Evolutionary conservation across 768 basidiomycete genomes (phyloP).

Genomic region (Boletus reticulatus): DNA sequence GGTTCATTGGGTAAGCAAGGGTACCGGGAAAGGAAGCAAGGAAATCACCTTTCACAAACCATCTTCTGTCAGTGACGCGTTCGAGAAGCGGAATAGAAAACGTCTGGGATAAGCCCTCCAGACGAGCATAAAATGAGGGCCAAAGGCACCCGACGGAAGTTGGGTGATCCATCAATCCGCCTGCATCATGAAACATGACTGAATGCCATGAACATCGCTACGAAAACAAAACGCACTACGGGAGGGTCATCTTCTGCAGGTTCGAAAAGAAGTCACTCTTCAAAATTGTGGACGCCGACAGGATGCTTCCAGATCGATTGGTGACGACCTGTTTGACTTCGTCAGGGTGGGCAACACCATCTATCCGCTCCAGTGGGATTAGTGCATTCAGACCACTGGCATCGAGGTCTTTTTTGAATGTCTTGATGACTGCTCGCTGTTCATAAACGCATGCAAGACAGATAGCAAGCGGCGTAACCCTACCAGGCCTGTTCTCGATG

Average conservation of each 20-base stretch:
- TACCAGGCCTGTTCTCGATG: constrained; percentile 83
- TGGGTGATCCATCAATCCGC: constrained; percentile 91
- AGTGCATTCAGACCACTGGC: constrained; percentile 76
- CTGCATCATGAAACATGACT: constrained; percentile 31
- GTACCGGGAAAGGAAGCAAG: constrained; percentile 2
- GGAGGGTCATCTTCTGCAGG: constrained; percentile 93
- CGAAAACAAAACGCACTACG: constrained; percentile 59
- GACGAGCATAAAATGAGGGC: constrained; percentile 38
- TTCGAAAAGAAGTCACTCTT: constrained; percentile 95
- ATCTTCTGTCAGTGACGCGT: constrained; percentile 45
- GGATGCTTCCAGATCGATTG: constrained; percentile 78
- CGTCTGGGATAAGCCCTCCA: constrained; percentile 29
- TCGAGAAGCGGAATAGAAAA: constrained; percentile 36
- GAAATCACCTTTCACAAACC: constrained; percentile 72
- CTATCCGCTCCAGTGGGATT: constrained; percentile 76
- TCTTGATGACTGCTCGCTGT: constrained; percentile 72
- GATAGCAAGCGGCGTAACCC: background rate
- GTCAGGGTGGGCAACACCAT: constrained; percentile 80
- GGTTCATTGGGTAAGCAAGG: constrained; percentile 19
- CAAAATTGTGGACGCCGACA: constrained; percentile 90
- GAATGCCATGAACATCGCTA: constrained; percentile 1
- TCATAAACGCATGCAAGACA: background rate
- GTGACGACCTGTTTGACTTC: constrained; percentile 87
- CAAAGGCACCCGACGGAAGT: constrained; percentile 83
- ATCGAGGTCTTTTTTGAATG: constrained; percentile 88